Base-by-base conservation (phyloP, 306 rosid genomes). In the Begonia fuchsioides region DNA sequence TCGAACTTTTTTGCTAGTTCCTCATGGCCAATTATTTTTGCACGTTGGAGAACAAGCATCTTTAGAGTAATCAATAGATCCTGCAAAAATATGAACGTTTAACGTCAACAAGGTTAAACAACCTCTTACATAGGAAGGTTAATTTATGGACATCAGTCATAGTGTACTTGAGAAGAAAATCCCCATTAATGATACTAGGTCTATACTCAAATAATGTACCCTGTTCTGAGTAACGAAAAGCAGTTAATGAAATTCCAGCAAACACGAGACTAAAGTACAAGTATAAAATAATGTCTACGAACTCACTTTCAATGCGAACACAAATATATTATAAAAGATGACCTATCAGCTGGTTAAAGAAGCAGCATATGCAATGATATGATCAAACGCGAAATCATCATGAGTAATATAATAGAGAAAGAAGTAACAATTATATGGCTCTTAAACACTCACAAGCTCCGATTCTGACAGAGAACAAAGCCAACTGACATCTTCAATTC, bases 401-500 rank as follows among this genome's bases (percentile, higher is more conserved):
- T 10, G 16, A 47, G 18, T 15, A 15, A 47, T 47, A 15, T n/a
- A 47, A 47, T 6, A n/a, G 15, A 47, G 16, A 9, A 16, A 47
- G 8, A 1, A 47, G 17, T 1, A 44, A 43, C n/a, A n/a, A 38
- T 9, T 32, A 51, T 60, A 11, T 19, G 32, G 40, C 54, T 10
- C 32, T 15, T 14, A 15, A 65, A 54, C 19, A 54, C 79, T 72
- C 67, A 86, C 96, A 53, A 86, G 73, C 77, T 81, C 88, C 9
- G 83, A 70, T 52, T 76, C 79, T 2, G 81, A 79, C 61, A 86
- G 81, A 45, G 93, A 74, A 63, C 83, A 76, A 52, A 86, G 80
- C 95, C 96, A 82, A 41, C 35, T 60, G 47, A 74, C 63, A 72
- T 82, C 81, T 65, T 76, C 77, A 59, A 66, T 41, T 38, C 60